These are phyloP conservation scores for Citrus reticulata DNA, from an alignment of 345 rosid genomes.

Conservation along the genomic window DNA sequence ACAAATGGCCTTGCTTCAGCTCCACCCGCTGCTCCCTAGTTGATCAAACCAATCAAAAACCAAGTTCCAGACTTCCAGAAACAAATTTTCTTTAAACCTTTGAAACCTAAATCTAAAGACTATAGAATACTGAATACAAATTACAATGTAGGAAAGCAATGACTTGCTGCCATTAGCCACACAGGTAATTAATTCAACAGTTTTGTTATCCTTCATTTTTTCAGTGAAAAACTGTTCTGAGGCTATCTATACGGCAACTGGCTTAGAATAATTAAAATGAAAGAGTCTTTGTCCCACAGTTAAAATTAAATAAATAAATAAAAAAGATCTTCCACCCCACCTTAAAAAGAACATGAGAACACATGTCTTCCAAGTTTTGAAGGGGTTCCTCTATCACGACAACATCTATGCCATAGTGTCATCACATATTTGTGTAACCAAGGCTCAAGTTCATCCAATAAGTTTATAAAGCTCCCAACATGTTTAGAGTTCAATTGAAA, in stretches of 20 bases:
- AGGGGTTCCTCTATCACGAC: neutral
- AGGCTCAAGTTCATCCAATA: neutral
- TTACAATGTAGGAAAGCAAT: neutral
- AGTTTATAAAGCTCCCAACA: neutral
- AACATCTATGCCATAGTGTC: neutral
- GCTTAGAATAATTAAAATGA: neutral
- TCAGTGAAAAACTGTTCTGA: neutral
- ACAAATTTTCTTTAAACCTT: neutral
- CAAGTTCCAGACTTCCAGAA: conserved; percentile 16
- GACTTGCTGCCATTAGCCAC: neutral
- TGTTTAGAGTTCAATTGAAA: neutral
- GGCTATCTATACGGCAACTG: neutral
- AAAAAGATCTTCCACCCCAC: neutral
- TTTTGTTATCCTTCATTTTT: neutral
- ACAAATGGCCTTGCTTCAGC: conserved; percentile 98
- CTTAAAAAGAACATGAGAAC: neutral
- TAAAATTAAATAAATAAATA: too few relatives aligned
- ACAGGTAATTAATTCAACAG: neutral
- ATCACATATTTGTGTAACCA: neutral
- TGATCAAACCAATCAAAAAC: conserved; percentile 39
- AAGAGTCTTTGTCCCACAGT: neutral
- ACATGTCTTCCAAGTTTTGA: neutral
- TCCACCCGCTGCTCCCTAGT: conserved; percentile 99
- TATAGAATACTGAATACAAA: neutral
- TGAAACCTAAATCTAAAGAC: neutral